phyloP scores from a whole-genome alignment of 257 asterid genomes.

The Rhazya stricta region DNA sequence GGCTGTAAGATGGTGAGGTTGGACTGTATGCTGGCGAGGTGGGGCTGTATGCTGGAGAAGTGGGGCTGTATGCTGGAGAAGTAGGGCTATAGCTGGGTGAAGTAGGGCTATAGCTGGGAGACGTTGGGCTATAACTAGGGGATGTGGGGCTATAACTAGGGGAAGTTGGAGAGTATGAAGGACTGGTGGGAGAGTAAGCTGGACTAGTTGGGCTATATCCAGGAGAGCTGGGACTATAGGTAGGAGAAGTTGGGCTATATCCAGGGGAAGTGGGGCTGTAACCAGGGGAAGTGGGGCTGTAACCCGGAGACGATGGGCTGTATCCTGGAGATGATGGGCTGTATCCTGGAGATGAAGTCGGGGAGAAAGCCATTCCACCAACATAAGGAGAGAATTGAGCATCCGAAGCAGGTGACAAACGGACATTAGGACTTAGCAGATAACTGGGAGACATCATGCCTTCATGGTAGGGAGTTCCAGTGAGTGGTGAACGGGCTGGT shows the following conservation, averaged over 20 bases:
- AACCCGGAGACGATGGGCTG: slow-evolving; percentile 82
- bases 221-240: slow-evolving; percentile 90
- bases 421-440: slow-evolving; percentile 70
- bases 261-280: slow-evolving; percentile 61
- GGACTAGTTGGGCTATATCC: slow-evolving; percentile 94
- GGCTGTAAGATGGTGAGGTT: slow-evolving; percentile 76
- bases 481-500: slow-evolving; percentile 80
- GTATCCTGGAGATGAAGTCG: slow-evolving; percentile 79
- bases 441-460: slow-evolving; percentile 95
- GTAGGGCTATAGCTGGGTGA: slow-evolving; percentile 87
- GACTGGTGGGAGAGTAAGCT: slow-evolving; percentile 90
- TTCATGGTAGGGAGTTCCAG: slow-evolving; percentile 85
- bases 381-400: slow-evolving; percentile 91
- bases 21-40: slow-evolving; percentile 85
- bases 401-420: slow-evolving; percentile 69
- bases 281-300: slow-evolving; percentile 74
- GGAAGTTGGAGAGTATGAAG: slow-evolving; percentile 82
- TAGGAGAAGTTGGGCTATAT: slow-evolving; percentile 72
- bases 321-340: slow-evolving; percentile 89
- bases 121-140: slow-evolving; percentile 82
- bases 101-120: slow-evolving; percentile 71
- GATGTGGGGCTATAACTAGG: slow-evolving; percentile 89
- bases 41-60: slow-evolving; percentile 85
- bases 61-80: slow-evolving; percentile 78
- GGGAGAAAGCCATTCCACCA: slow-evolving; percentile 84